Evolutionary conservation across 139 green algal species (phyloP).

Genomic region (Chlorella vulgaris): DNA sequence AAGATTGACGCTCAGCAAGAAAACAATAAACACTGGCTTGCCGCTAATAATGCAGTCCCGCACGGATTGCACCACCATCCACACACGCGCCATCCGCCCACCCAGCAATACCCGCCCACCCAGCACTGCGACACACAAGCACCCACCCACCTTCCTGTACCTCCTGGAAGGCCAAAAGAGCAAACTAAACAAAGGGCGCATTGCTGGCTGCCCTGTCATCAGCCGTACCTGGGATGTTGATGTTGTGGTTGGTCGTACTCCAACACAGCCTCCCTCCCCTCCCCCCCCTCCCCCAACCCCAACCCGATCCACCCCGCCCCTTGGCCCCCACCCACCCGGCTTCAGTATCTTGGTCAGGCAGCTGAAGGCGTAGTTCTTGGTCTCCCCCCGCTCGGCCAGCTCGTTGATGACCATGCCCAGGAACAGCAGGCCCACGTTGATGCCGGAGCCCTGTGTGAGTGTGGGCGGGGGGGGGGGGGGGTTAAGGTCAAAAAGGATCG

Average conservation of each 20-base stretch:
- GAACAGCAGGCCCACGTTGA: conserved; percentile 38
- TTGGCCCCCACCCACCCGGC: neutral
- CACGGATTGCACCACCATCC: too few species aligned
- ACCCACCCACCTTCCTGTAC: neutral
- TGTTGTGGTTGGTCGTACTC: neutral
- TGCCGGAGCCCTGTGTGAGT: conserved; percentile 28
- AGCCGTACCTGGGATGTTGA: neutral
- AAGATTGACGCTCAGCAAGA: too few species aligned
- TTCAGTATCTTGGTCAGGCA: conserved; percentile 31
- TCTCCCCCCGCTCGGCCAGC: conserved; percentile 14
- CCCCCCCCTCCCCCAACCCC: neutral
- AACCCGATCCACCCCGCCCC: neutral
- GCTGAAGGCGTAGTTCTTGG: conserved; percentile 18
- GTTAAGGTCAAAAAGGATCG: too few species aligned
- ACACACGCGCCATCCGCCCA: too few species aligned
- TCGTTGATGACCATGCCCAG: conserved; percentile 35
- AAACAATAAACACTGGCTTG: too few species aligned
- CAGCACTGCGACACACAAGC: neutral
- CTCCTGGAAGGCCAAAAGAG: neutral
- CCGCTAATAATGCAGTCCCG: too few species aligned
- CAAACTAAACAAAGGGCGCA: neutral
- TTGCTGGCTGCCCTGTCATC: neutral
- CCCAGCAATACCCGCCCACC: too few species aligned
- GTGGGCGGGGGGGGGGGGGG: neutral
- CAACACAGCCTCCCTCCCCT: neutral